Percentiles rank a stretch among this genome's conserved stretches.
These are phyloP conservation scores for Populus alba DNA, from an alignment of 345 rosid species.

Conservation along the genomic window DNA sequence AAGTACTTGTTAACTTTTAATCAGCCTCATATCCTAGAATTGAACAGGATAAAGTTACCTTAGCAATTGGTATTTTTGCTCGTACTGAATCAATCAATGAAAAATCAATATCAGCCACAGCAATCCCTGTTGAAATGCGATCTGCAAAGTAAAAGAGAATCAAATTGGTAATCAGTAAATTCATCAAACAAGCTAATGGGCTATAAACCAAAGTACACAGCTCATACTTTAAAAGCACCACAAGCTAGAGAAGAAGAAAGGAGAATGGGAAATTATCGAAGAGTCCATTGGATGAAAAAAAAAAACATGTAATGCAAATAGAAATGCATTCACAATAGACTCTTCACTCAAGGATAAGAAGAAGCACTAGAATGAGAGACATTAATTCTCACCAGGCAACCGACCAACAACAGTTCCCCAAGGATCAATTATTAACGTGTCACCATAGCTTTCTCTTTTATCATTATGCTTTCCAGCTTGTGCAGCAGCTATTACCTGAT, in stretches of 20 bases:
- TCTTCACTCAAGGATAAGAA: background rate
- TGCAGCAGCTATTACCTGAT: slow-evolving; percentile 81
- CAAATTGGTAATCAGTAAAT: background rate
- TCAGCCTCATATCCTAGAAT: background rate
- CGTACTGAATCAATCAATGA: slow-evolving; percentile 78
- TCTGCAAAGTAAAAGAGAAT: slow-evolving; percentile 40
- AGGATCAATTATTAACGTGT: slow-evolving; percentile 83
- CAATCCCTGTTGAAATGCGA: slow-evolving; percentile 69
- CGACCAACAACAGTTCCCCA: slow-evolving; percentile 83
- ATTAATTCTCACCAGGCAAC: slow-evolving; percentile 56
- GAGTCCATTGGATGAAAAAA: background rate
- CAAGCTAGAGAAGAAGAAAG: background rate
- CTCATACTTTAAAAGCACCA: background rate
- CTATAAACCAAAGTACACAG: background rate
- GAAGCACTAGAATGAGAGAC: background rate
- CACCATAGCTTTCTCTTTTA: slow-evolving; percentile 82
- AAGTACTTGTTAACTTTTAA: background rate
- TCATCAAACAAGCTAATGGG: background rate
- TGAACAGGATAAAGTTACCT: slow-evolving; percentile 41
- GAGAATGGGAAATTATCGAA: background rate
- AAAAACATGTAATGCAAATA: background rate
- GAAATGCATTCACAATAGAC: background rate
- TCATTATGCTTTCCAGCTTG: slow-evolving; percentile 88
- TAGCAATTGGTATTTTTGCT: slow-evolving; percentile 70
- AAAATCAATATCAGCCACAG: slow-evolving; percentile 77